A percentile compares a stretch with the other conserved stretches of the same genome.
These are phyloP conservation scores for Tagetes patula DNA, from an alignment of 129 eudicot genomes.

Conservation along the genomic window DNA sequence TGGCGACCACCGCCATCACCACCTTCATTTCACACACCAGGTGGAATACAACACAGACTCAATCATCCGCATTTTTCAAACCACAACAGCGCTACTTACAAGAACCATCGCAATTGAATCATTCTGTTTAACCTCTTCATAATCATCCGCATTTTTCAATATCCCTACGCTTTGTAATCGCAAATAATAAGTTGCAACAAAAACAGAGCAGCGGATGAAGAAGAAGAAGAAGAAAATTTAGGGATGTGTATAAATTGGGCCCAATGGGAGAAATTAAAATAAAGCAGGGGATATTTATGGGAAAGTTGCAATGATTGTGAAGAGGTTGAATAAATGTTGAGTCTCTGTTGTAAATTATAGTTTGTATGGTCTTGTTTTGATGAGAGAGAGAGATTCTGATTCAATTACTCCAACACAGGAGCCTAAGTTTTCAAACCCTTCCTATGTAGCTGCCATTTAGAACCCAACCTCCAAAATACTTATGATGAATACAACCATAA, in stretches of 20 bases:
- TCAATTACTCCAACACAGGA: no score
- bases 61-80: conserved; percentile 30
- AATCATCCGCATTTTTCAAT: conserved; percentile 30
- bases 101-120: conserved; percentile 69
- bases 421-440: no score
- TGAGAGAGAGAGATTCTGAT: no score
- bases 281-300: conserved; percentile 28
- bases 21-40: no score
- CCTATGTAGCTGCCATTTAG: no score
- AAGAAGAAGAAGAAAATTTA: not conserved
- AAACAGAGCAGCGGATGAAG: conserved; percentile 18
- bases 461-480: no score
- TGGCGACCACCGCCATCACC: no score
- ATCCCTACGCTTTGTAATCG: conserved; percentile 51
- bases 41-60: no score
- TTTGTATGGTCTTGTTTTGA: no score
- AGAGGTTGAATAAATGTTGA: not conserved
- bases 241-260: not conserved
- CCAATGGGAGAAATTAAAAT: not conserved
- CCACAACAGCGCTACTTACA: conserved; percentile 72
- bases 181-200: conserved; percentile 24
- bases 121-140: conserved; percentile 28
- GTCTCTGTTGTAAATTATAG: no score
- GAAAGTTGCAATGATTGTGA: conserved; percentile 18
- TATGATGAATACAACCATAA: no score